These are phyloP conservation scores for Coemansia sp. DNA, from an alignment of 192 early-diverging fungal genomes.

Conservation along the genomic window DNA sequence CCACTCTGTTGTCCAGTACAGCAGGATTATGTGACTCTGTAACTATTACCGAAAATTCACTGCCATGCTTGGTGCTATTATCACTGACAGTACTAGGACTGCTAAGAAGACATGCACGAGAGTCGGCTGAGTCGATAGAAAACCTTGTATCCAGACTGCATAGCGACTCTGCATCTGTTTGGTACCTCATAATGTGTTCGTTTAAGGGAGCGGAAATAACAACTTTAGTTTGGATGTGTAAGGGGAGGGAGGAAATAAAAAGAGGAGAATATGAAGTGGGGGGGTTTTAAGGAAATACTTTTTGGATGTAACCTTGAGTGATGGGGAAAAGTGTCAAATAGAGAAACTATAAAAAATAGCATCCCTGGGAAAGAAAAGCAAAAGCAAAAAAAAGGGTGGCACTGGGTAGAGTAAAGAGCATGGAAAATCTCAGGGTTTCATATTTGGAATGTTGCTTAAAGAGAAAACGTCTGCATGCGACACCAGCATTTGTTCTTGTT, in stretches of 20 bases:
- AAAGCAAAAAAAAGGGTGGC: neutral
- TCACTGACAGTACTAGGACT: neutral
- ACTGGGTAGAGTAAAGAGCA: neutral
- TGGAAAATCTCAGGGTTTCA: neutral
- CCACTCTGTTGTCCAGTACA: neutral
- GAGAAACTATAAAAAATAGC: neutral
- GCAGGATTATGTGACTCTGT: neutral
- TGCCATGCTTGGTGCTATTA: neutral
- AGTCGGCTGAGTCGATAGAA: constrained; percentile 35
- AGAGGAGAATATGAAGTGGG: neutral
- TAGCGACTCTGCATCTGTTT: constrained; percentile 16
- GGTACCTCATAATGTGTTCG: constrained; percentile 2
- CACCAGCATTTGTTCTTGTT: neutral
- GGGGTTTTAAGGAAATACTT: neutral
- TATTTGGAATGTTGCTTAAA: neutral
- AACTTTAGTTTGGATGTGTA: neutral
- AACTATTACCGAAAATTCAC: neutral
- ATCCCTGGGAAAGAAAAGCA: neutral
- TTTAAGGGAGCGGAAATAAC: neutral
- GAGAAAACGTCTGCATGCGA: neutral
- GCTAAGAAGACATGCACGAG: constrained; percentile 26
- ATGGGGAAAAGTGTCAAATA: too few species aligned
- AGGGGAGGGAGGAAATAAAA: neutral
- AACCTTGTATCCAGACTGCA: constrained; percentile 24
- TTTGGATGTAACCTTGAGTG: too few species aligned